phyloP scores from a whole-genome alignment of 805 yeast species.

The Yarrowia osloensis region DNA sequence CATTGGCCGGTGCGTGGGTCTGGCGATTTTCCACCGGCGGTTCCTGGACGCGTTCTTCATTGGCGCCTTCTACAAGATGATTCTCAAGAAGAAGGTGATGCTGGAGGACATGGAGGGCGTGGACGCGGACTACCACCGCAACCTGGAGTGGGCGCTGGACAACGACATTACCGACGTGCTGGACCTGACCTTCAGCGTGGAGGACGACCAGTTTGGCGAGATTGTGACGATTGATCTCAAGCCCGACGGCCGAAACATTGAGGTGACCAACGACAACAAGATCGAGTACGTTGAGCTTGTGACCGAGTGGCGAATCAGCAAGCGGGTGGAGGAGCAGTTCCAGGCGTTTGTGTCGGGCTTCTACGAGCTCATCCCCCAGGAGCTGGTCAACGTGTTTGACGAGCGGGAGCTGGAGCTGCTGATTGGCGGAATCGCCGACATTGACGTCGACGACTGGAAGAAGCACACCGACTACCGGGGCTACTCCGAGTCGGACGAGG shows the following conservation, averaged over 20 bases:
- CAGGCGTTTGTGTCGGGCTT: slow-evolving; percentile 96
- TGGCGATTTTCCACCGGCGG: slow-evolving; percentile 97
- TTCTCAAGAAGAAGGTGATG: slow-evolving; percentile 90
- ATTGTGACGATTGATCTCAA: slow-evolving; percentile 85
- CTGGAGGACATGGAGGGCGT: slow-evolving; percentile 98
- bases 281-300: slow-evolving; percentile 92
- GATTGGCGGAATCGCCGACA: slow-evolving; percentile 97
- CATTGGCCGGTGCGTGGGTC: slow-evolving; percentile 96
- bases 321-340: slow-evolving; percentile 93
- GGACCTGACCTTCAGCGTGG: slow-evolving; percentile 81
- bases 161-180: slow-evolving; percentile 87
- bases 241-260: slow-evolving; percentile 82
- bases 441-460: slow-evolving; percentile 98
- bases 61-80: slow-evolving; percentile 97
- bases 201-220: slow-evolving; percentile 94
- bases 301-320: slow-evolving; percentile 93
- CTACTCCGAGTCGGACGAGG: slow-evolving; percentile 93
- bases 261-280: slow-evolving; percentile 92
- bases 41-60: slow-evolving; percentile 97
- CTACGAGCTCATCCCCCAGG: slow-evolving; percentile 96
- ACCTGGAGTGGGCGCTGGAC: slow-evolving; percentile 92
- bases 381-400: slow-evolving; percentile 92
- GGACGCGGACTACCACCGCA: slow-evolving; percentile 93
- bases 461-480: slow-evolving; percentile 99
- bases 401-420: slow-evolving; percentile 95